phyloP scores from a whole-genome alignment of 495 filamentous ascomycete species.

The Penicillium nucicola region DNA sequence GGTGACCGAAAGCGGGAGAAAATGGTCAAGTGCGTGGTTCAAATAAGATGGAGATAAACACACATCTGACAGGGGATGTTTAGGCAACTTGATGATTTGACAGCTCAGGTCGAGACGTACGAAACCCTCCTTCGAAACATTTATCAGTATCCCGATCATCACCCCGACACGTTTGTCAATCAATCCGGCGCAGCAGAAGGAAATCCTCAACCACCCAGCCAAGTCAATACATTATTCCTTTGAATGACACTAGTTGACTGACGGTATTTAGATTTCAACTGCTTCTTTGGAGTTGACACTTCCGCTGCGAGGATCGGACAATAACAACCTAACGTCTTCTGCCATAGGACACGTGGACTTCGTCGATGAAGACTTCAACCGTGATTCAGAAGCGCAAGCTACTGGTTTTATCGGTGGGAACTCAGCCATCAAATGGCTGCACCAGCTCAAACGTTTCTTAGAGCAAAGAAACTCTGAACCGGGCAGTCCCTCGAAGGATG shows the following conservation, averaged over 20 bases:
- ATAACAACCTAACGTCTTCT: too few relatives aligned
- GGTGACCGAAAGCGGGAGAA: conserved; percentile 58
- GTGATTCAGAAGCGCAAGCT: conserved; percentile 38
- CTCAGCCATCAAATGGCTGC: conserved; percentile 57
- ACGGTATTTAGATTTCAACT: too few relatives aligned
- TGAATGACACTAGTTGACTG: too few relatives aligned
- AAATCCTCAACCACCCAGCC: too few relatives aligned
- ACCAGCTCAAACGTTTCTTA: conserved; percentile 31
- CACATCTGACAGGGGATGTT: conserved; percentile 2
- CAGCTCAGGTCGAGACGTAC: conserved; percentile 22
- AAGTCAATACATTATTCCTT: too few relatives aligned
- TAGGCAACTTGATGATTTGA: conserved; percentile 19
- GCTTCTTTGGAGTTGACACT: not conserved
- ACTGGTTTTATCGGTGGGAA: conserved; percentile 59
- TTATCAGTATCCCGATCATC: conserved; percentile 18
- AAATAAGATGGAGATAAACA: too few relatives aligned
- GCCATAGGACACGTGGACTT: conserved; percentile 36
- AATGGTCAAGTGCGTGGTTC: conserved; percentile 45
- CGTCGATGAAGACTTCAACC: conserved; percentile 54
- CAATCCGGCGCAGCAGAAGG: conserved; percentile 2
- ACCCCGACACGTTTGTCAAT: conserved; percentile 23
- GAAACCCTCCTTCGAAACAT: conserved; percentile 31
- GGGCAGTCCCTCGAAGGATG: conserved; percentile 2
- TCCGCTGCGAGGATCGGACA: conserved; percentile 36
- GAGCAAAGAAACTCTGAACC: conserved; percentile 7